A percentile compares a stretch with the other conserved stretches of the same genome.
phyloP scores from a whole-genome alignment of 2,329 filamentous ascomycete species.

The Aspergillus spinulosporus region DNA sequence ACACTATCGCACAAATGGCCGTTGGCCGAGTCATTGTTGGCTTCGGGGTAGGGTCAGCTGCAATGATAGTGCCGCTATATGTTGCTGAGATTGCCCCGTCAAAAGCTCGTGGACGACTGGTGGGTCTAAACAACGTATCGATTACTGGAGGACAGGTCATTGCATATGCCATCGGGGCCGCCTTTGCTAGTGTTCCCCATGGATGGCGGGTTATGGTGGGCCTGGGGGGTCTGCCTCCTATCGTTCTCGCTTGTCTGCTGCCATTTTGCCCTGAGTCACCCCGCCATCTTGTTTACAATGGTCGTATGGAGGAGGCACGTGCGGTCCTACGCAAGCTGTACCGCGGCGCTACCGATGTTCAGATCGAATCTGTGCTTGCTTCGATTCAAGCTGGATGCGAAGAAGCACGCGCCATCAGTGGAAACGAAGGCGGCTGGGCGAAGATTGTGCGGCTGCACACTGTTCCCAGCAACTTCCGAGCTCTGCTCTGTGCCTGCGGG shows the following conservation, averaged over 20 bases:
- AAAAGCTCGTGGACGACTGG: slow-evolving; percentile 47
- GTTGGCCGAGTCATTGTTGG: slow-evolving; percentile 52
- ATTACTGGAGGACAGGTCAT: slow-evolving; percentile 48
- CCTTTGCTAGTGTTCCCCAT: slow-evolving; percentile 41
- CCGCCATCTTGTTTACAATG: slow-evolving; percentile 26
- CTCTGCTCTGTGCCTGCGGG: slow-evolving; percentile 50
- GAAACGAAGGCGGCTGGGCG: slow-evolving; percentile 45
- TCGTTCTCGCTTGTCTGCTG: slow-evolving; percentile 48
- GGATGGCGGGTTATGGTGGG: slow-evolving; percentile 56
- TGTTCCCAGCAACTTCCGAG: slow-evolving; percentile 38
- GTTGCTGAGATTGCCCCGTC: slow-evolving; percentile 54
- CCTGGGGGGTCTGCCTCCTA: slow-evolving; percentile 49
- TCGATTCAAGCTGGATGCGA: slow-evolving; percentile 46
- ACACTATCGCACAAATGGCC: slow-evolving; percentile 45
- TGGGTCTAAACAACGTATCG: slow-evolving; percentile 48
- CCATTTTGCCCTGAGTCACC: slow-evolving; percentile 45
- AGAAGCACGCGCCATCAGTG: slow-evolving; percentile 42
- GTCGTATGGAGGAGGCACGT: slow-evolving; percentile 25
- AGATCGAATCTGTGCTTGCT: slow-evolving; percentile 48
- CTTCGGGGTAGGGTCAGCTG: slow-evolving; percentile 51
- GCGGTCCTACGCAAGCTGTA: slow-evolving; percentile 38
- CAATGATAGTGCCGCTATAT: slow-evolving; percentile 51
- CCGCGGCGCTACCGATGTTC: slow-evolving; percentile 36
- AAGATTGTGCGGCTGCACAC: slow-evolving; percentile 51
- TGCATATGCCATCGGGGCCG: slow-evolving; percentile 46